Base-by-base conservation (phyloP, 2,329 filamentous ascomycete species). In the Diaporthe amygdali region DNA sequence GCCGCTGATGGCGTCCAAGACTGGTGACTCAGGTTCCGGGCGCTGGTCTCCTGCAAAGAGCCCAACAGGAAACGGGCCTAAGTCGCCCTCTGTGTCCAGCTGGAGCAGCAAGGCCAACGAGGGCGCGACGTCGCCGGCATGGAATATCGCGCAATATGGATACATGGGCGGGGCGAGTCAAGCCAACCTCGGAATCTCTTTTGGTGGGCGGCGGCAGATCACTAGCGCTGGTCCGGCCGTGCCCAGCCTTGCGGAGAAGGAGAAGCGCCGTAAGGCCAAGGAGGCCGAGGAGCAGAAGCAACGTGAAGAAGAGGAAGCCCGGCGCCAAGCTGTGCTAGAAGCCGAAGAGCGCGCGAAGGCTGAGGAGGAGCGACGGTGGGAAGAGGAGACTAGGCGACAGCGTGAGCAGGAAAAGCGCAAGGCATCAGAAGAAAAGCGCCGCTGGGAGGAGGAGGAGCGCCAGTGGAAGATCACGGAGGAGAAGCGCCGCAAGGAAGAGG, bases 91-190 rank as follows among this genome's bases (percentile, higher is more conserved):
- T 66, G 90, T 96, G 73, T 97, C 93, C 79, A 97, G 91, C 82
- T 98, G 96, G 96, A 97, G 94, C 81, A 97, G 91, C 80, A 94
- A 89, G 81, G 88, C 89, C 69, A 94, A 98, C 76, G 93, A 98
- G 81, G 90, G 89, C 20, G 88, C 87, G 54, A 98, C 95, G 2
- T 88, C 92, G 32, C 96, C 96, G 0, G 96, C 96, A 1, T 99
- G 96, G 96, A 99, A 98, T 79, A 98, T 98, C 76, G 93, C 95
- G 70, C 96, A 99, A 80, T 99, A 99, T 79, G 95, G 96, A 9
- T 99, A 98, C 82, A 96, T 98, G 93, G 96, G 96, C 71, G 96
- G 96, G 61, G 96, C 96, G 32, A 98, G 94, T 78, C 96, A 99
- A 81, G 96, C 94, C 3, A 98, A 97, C 77, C 91, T 98, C 73